Base-by-base conservation (phyloP, 768 basidiomycete species). In the Boletus barrowsii region DNA sequence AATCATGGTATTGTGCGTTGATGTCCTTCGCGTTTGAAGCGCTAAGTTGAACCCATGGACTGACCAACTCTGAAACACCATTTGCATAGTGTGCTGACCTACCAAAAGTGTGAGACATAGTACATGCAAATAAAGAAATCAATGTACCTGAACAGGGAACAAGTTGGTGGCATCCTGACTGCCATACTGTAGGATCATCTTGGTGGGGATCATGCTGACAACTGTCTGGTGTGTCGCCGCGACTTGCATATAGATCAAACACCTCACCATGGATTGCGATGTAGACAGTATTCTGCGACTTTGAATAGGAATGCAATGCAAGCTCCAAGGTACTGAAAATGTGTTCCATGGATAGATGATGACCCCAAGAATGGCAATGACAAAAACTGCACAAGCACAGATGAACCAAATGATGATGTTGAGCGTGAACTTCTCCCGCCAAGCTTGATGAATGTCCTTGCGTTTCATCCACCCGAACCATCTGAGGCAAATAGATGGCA, bases 141-240 rank as follows among this genome's bases (percentile, higher is more conserved):
- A n/a, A n/a, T n/a, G n/a, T n/a, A 90, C 91, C 77, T 99, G 96
- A 22, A 98, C 92, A 20, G 97, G 97, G 82, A 99, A 98, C 40
- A 98, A 73, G 54, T 79, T 68, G 56, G 90, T 83, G 6, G 90
- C 79, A 36, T 83, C 74, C 11, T 77, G 68, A 10, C 97, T 95
- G 26, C 92, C 95, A 65, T 96, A 98, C 63, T 86, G 81, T 62
- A 95, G 69, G 42, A 98, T 75, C 1, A 81, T 72, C 73, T 93
- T 93, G 26, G 72, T 59, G 13, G 89, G 82, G 1, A 98, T 84
- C 32, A 98, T 87, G 10, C 75, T 76, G 7, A 97, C 82, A 20
- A 82, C 72, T 2, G 80, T 49, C n/a, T 75, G 68, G 72, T 98
- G 95, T 1, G 80, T 82, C 10, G 75, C 68, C 4, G 88, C 83